Percentiles rank a stretch among this genome's conserved stretches.
Conservation (phyloP, 148 eudicot genomes). For the Cornus suecica region DNA sequence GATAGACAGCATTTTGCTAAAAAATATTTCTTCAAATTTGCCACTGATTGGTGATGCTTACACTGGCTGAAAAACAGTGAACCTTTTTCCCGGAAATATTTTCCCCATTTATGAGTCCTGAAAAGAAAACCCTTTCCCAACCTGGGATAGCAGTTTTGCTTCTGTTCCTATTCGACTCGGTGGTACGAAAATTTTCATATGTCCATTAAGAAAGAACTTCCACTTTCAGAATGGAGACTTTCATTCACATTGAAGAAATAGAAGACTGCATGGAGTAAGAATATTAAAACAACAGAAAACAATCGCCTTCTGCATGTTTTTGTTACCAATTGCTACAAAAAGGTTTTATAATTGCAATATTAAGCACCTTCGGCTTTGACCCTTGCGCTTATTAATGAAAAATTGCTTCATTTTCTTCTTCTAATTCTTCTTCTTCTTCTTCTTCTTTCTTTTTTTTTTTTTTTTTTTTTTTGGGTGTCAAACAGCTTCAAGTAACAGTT, state of each 20-base stretch:
- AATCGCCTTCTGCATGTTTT: not conserved
- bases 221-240: not conserved
- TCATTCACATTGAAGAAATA: not conserved
- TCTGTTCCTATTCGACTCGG: not conserved
- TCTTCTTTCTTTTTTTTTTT: too few relatives aligned
- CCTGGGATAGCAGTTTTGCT: not conserved
- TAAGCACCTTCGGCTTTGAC: too few relatives aligned
- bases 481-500: constrained; percentile 21
- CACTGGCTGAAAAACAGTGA: not conserved
- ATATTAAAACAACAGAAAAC: not conserved
- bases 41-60: not conserved
- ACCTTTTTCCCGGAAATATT: not conserved
- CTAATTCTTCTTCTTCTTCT: too few relatives aligned
- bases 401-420: too few relatives aligned
- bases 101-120: not conserved
- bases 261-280: not conserved
- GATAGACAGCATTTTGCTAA: not conserved
- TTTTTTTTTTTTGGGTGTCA: too few relatives aligned
- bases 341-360: not conserved
- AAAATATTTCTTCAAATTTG: not conserved
- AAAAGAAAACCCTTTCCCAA: not conserved
- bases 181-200: not conserved
- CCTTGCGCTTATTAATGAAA: too few relatives aligned
- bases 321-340: not conserved
- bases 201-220: not conserved